A percentile compares a stretch with the other conserved stretches of the same genome.
These are phyloP conservation scores for Trametes meyenii DNA, from an alignment of 768 basidiomycete genomes.

Conservation along the genomic window DNA sequence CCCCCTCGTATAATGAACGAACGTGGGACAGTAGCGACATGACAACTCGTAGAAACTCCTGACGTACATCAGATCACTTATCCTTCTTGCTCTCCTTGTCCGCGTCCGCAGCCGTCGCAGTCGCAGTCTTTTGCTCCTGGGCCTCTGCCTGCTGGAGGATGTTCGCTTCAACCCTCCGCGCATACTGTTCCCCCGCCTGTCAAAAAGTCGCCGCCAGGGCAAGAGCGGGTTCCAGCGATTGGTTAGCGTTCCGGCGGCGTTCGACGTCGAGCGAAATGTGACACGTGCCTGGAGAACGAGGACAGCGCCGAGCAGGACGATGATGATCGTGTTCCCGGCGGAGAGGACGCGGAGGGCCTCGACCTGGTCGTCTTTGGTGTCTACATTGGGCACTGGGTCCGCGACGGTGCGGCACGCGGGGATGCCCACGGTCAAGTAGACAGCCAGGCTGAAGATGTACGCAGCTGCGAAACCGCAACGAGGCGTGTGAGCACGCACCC, in stretches of 20 bases:
- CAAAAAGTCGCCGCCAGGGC: neutral
- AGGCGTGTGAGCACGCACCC: slow-evolving; percentile 4
- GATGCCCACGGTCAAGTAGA: slow-evolving; percentile 84
- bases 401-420: slow-evolving; percentile 79
- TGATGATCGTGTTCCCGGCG: slow-evolving; percentile 87
- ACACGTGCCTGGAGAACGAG: slow-evolving; percentile 70
- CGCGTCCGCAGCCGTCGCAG: slow-evolving; percentile 18
- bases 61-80: slow-evolving; percentile 17
- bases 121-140: slow-evolving; percentile 13
- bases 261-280: neutral
- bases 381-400: slow-evolving; percentile 51
- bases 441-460: slow-evolving; percentile 73
- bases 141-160: slow-evolving; percentile 36
- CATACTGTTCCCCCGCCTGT: slow-evolving; percentile 54
- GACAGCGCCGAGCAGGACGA: slow-evolving; percentile 64
- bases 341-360: slow-evolving; percentile 82
- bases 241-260: neutral
- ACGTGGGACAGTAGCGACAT: neutral
- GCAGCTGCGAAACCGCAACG: slow-evolving; percentile 47
- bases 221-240: slow-evolving; percentile 1
- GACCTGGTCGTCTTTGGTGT: slow-evolving; percentile 65
- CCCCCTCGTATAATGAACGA: neutral
- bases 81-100: slow-evolving; percentile 32
- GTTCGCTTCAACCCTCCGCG: slow-evolving; percentile 44
- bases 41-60: neutral